Evolutionary conservation across 78 protist genomes (phyloP).

Genomic region (Salpingoeca rosetta): DNA sequence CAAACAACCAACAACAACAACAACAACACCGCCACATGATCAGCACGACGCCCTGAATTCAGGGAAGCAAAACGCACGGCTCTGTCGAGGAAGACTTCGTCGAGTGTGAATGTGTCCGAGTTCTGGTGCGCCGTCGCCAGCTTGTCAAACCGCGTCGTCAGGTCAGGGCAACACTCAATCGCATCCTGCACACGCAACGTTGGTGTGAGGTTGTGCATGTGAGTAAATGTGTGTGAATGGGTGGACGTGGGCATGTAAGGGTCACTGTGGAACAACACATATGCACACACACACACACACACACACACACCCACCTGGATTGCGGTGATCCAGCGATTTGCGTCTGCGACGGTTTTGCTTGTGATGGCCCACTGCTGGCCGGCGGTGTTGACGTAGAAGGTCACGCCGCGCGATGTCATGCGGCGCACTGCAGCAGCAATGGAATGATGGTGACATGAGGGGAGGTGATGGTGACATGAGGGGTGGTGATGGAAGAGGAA

Average conservation of each 20-base stretch:
- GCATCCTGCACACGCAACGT: not conserved
- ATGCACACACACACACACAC: too few species aligned
- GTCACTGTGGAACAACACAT: too few species aligned
- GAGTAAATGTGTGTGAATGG: too few species aligned
- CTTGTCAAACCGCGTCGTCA: not conserved
- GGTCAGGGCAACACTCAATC: not conserved
- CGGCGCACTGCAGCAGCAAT: too few species aligned
- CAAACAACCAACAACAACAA: too few species aligned
- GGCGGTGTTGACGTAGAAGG: not conserved
- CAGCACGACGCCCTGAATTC: not conserved
- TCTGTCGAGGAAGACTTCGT: not conserved
- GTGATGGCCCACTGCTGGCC: not conserved
- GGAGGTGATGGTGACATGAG: too few species aligned
- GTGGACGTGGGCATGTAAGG: too few species aligned
- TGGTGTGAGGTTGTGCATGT: too few species aligned
- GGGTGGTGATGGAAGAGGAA: too few species aligned
- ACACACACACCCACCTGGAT: too few species aligned
- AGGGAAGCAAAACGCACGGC: not conserved
- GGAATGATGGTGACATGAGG: too few species aligned
- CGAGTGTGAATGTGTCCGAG: not conserved
- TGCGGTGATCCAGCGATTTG: not conserved
- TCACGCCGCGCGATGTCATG: too few species aligned
- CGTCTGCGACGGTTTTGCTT: not conserved
- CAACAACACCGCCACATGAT: not conserved
- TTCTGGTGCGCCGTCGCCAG: not conserved